Evolutionary conservation across 805 yeast species (phyloP).

Genomic region (Cyberlindnera galapagoensis): DNA sequence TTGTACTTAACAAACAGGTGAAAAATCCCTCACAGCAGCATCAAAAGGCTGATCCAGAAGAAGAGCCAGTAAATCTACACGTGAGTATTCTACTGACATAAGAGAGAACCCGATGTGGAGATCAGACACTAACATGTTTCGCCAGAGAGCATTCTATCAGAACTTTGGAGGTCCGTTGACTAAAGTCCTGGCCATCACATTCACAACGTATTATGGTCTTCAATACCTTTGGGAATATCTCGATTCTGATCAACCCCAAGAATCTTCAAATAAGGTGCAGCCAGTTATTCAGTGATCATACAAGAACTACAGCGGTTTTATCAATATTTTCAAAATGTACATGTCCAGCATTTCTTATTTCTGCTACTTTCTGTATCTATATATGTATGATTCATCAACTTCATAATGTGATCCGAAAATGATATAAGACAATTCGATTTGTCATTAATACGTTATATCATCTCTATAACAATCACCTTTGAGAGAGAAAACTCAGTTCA

Average conservation of each 20-base stretch:
- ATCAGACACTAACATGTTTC: background rate
- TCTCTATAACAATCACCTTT: no score
- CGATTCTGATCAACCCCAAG: slow-evolving; percentile 23
- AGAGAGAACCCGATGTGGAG: no score
- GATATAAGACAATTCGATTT: background rate
- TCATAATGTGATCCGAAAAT: slow-evolving; percentile 1
- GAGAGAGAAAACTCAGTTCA: slow-evolving; percentile 5
- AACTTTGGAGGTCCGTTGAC: slow-evolving; percentile 40
- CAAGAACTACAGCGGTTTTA: no score
- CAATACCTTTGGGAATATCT: slow-evolving; percentile 38
- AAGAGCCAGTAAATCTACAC: slow-evolving; percentile 13
- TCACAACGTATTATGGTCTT: slow-evolving; percentile 41
- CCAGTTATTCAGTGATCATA: no score
- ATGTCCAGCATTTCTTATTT: slow-evolving; percentile 23
- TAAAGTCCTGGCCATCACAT: slow-evolving; percentile 37
- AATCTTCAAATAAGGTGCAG: background rate
- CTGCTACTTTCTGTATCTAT: slow-evolving; percentile 14
- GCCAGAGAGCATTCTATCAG: slow-evolving; percentile 34
- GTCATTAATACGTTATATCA: no score
- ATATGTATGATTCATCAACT: slow-evolving; percentile 1
- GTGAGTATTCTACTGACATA: no score
- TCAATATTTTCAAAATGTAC: no score
- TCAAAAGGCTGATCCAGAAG: background rate
- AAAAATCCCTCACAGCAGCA: background rate
- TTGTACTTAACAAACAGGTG: slow-evolving; percentile 2